Conservation (phyloP, 345 rosid genomes). For the Rhizophora apiculata region DNA sequence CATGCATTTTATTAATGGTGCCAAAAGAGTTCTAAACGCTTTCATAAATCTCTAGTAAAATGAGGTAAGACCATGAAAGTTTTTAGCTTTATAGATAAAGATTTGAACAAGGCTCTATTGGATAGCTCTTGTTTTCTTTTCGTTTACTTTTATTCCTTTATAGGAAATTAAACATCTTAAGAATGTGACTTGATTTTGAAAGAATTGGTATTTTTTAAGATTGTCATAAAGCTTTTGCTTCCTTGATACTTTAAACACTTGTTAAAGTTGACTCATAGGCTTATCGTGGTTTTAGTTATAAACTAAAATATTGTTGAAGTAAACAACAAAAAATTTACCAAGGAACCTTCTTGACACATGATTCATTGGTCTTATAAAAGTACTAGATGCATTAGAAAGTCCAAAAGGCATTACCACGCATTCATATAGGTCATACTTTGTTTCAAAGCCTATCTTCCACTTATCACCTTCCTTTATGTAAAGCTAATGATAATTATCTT, state of each 20-base stretch:
- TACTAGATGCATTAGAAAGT: background rate
- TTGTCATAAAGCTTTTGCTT: constrained; percentile 6
- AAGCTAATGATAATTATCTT: background rate
- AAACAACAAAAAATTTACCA: background rate
- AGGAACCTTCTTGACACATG: background rate
- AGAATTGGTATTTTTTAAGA: background rate
- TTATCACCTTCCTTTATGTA: background rate
- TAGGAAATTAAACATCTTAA: background rate
- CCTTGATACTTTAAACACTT: background rate
- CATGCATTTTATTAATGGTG: background rate
- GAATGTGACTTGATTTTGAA: background rate
- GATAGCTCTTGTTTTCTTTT: background rate
- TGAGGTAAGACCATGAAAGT: background rate
- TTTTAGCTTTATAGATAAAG: background rate
- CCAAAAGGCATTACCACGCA: background rate
- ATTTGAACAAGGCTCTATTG: background rate
- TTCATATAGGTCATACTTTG: background rate
- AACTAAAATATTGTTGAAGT: background rate
- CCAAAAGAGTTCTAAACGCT: background rate
- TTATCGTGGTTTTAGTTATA: background rate
- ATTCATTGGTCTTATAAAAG: background rate
- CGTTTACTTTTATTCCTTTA: background rate
- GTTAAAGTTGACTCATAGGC: background rate
- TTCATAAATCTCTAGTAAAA: background rate
- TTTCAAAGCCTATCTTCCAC: background rate